Evolutionary conservation across 305 asterid genomes (phyloP).

Genomic region (Solanum aculeatissimum): DNA sequence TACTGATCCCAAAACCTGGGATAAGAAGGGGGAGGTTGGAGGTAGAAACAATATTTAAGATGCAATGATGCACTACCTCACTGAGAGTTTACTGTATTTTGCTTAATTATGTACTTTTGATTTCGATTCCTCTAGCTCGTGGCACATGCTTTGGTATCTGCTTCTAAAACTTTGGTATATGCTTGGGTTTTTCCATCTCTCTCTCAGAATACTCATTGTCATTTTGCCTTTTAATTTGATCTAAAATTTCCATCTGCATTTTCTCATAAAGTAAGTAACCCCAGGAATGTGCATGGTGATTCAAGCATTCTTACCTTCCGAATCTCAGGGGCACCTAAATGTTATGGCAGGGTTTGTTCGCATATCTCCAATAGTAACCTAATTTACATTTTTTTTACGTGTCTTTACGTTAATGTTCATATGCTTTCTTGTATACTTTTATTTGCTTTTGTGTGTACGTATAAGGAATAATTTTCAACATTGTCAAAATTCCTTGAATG

Average conservation of each 20-base stretch:
- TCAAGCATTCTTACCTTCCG: slow-evolving; percentile 46
- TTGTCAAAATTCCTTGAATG: not conserved
- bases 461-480: not conserved
- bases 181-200: not conserved
- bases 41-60: not conserved
- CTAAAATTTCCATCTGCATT: not conserved
- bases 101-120: not conserved
- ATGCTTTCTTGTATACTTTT: not conserved
- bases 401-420: not conserved
- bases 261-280: not conserved
- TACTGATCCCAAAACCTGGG: not conserved
- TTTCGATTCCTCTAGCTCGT: not conserved
- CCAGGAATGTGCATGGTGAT: slow-evolving; percentile 87
- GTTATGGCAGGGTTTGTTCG: slow-evolving; percentile 44
- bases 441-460: not conserved
- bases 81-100: not conserved
- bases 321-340: slow-evolving; percentile 38
- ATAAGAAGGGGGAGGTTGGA: not conserved
- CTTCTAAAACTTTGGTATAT: not conserved
- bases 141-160: not conserved
- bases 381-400: not conserved
- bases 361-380: not conserved
- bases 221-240: not conserved
- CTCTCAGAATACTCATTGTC: not conserved
- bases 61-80: not conserved